Percentiles rank a stretch among this genome's conserved stretches.
Conservation (phyloP, 140 eudicot genomes). For the Flaveria floridana region DNA sequence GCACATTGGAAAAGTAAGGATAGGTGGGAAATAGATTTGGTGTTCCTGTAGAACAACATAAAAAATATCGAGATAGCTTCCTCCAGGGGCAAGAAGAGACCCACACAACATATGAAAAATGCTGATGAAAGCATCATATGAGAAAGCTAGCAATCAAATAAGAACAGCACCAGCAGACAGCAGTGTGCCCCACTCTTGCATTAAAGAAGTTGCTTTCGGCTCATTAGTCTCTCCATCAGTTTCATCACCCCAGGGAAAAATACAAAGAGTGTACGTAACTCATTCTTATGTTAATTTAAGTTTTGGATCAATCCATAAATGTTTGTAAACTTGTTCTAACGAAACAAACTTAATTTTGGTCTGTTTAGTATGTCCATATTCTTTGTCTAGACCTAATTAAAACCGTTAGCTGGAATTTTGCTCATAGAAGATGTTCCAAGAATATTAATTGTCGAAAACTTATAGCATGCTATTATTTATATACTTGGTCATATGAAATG, state of each 20-base stretch:
- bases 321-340: neutral
- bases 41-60: conserved; percentile 44
- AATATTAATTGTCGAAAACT: neutral
- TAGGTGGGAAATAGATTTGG: conserved; percentile 35
- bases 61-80: conserved; percentile 27
- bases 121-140: conserved; percentile 36
- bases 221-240: conserved; percentile 41
- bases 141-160: conserved; percentile 38
- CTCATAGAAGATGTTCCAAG: neutral
- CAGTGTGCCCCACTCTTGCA: conserved; percentile 43
- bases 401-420: neutral
- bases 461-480: neutral
- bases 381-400: neutral
- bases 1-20: conserved; percentile 25
- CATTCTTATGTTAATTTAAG: neutral
- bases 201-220: conserved; percentile 49
- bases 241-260: conserved; percentile 26
- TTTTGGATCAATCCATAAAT: conserved; percentile 27
- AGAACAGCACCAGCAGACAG: conserved; percentile 42
- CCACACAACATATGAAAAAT: conserved; percentile 46
- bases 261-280: conserved; percentile 32
- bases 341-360: conserved; percentile 3
- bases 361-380: conserved; percentile 3
- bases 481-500: too few species aligned
- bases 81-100: conserved; percentile 48